Conservation (phyloP, 768 basidiomycete species). For the Solioccasus polychromus region DNA sequence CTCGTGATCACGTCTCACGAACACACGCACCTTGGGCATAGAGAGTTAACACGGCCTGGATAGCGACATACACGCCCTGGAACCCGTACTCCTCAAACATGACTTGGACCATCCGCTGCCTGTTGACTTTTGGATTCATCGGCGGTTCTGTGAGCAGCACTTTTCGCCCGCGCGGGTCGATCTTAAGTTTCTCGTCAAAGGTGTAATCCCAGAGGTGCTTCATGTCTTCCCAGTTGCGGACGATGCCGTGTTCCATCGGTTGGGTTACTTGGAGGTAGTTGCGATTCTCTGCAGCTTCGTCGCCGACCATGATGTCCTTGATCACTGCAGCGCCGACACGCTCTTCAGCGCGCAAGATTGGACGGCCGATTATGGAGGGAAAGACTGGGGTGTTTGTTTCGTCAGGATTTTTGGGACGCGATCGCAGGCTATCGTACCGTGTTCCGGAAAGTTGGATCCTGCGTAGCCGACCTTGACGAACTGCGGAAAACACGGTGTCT, state of each 20-base stretch:
- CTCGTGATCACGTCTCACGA: slow-evolving; percentile 1
- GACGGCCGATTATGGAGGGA: slow-evolving; percentile 94
- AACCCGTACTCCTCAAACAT: slow-evolving; percentile 99
- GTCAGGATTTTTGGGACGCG: neutral
- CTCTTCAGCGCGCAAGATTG: slow-evolving; percentile 96
- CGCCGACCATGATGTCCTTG: slow-evolving; percentile 98
- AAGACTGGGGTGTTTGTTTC: slow-evolving; percentile 57
- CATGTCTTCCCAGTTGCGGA: slow-evolving; percentile 99
- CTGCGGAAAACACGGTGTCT: slow-evolving; percentile 36
- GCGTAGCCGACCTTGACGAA: slow-evolving; percentile 91
- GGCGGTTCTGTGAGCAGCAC: slow-evolving; percentile 96
- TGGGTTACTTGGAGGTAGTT: slow-evolving; percentile 96
- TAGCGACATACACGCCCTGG: slow-evolving; percentile 93
- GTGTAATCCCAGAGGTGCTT: slow-evolving; percentile 98
- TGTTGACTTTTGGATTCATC: slow-evolving; percentile 95
- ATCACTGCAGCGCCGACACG: slow-evolving; percentile 82
- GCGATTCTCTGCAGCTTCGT: slow-evolving; percentile 91
- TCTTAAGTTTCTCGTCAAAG: slow-evolving; percentile 90
- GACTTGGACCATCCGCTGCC: slow-evolving; percentile 92
- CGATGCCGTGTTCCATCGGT: slow-evolving; percentile 99
- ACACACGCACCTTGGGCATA: slow-evolving; percentile 89
- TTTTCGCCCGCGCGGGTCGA: slow-evolving; percentile 85
- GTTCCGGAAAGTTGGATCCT: slow-evolving; percentile 92
- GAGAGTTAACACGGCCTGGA: slow-evolving; percentile 96
- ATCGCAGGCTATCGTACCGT: slow-evolving; percentile 67